Evolutionary conservation across 2,329 filamentous ascomycete species (phyloP).

Genomic region (Calonectria ilicicola): DNA sequence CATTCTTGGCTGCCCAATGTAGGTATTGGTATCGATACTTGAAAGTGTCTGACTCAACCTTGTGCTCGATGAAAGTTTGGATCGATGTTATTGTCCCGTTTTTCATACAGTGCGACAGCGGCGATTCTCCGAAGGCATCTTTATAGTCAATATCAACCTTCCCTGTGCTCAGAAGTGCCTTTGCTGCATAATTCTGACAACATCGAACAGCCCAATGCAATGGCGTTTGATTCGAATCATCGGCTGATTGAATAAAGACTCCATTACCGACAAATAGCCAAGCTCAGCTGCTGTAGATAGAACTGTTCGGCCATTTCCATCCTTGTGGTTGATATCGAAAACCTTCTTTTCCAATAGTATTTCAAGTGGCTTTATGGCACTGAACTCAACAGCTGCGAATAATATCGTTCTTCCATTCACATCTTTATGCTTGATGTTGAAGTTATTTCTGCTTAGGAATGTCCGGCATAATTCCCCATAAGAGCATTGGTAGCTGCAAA

Average conservation of each 20-base stretch:
- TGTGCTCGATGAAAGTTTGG: not conserved
- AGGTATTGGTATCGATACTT: not conserved
- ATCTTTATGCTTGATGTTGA: too few relatives aligned
- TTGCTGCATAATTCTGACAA: not conserved
- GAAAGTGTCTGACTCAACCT: not conserved
- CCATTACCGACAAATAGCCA: too few relatives aligned
- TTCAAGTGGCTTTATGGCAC: too few relatives aligned
- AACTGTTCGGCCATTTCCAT: not conserved
- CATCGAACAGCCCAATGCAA: not conserved
- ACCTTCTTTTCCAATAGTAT: too few relatives aligned
- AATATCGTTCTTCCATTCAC: too few relatives aligned
- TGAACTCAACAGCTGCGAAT: too few relatives aligned
- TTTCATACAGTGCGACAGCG: not conserved
- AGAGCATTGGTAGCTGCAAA: too few relatives aligned
- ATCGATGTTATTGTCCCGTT: rapidly evolving
- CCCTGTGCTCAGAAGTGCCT: not conserved
- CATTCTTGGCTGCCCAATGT: not conserved
- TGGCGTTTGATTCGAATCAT: not conserved
- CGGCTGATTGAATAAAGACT: not conserved
- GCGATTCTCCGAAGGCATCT: not conserved
- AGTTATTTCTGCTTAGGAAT: too few relatives aligned
- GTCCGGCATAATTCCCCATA: too few relatives aligned
- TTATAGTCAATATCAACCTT: not conserved
- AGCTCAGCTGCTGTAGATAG: not conserved
- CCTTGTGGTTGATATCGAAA: too few relatives aligned